Base-by-base conservation (phyloP, 225 moss, liverwort and hornwort genomes). In the Marchantia paleacea region DNA sequence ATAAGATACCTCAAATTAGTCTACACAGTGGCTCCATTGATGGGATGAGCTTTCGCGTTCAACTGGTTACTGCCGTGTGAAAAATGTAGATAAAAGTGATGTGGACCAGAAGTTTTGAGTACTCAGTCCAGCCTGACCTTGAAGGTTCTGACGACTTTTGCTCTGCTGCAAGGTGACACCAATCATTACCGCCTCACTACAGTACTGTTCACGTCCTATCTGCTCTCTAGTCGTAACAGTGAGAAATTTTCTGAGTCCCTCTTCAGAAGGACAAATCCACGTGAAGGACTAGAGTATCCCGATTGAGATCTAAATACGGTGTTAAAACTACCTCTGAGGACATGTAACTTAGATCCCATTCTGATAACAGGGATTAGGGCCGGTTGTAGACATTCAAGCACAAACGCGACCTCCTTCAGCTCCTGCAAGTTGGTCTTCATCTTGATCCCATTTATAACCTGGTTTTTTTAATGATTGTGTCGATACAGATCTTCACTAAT, bases 291-390 rank as follows among this genome's bases (percentile, higher is more conserved):
- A 52, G n/a, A 52, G 73, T 73, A 24, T 0, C 22, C 22, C 22
- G 13, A 12, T 12, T 6, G 29, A 55, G 8, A 15, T 7, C 75
- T 75, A 58, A 29, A 60, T 19, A 26, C 20, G 57, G 57, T 47
- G 54, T 69, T 62, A 13, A 54, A 29, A 11, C 22, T 55, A 63
- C 49, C 47, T 51, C 62, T 25, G 54, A 60, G 55, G 55, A 78
- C 66, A 65, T 76, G 48, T 52, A 73, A 76, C 69, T 76, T 75
- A 78, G 39, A 80, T 69, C 76, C 71, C 70, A 8, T 80, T 83
- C 30, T 58, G 15, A 53, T 73, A 19, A 69, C 58, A 76, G 58
- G 72, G 62, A 55, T 19, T 60, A 25, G 58, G 60, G 10, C 10
- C 55, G 49, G 72, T 83, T 73, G 76, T 29, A 80, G 75, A 67